These are phyloP conservation scores for Apiotrichum siamense DNA, from an alignment of 1,284 basidiomycete genomes.

Conservation along the genomic window DNA sequence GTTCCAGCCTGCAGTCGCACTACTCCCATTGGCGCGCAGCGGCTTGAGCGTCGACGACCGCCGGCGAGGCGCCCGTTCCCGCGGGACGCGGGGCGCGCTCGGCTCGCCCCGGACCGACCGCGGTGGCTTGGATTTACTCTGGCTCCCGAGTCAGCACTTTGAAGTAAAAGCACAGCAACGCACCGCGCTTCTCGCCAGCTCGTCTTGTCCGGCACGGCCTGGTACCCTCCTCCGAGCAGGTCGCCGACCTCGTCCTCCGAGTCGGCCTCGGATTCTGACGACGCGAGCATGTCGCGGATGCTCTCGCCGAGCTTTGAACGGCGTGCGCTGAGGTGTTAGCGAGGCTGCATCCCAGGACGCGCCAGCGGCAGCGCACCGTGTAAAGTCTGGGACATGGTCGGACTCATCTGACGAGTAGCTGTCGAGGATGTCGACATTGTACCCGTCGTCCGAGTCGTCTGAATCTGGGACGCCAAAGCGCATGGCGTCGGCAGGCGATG, in stretches of 20 bases:
- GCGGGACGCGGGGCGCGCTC: background rate
- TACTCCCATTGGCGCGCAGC: too few species aligned
- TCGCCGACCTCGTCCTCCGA: constrained; percentile 33
- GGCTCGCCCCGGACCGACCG: background rate
- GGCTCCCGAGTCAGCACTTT: background rate
- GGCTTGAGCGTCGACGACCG: background rate
- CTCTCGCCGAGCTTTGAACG: constrained; percentile 15
- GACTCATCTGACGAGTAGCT: constrained; percentile 11
- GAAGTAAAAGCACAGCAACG: background rate
- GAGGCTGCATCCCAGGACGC: background rate
- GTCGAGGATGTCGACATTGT: constrained; percentile 14
- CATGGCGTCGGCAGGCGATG: constrained; percentile 22
- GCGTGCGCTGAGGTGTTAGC: constrained; percentile 2
- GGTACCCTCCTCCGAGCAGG: constrained; percentile 2
- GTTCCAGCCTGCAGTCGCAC: too few species aligned
- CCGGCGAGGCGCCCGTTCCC: constrained; percentile 1
- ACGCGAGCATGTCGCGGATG: constrained; percentile 23
- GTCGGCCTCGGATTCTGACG: constrained; percentile 20
- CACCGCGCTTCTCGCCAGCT: constrained; percentile 15
- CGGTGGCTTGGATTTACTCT: background rate
- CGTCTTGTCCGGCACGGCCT: background rate
- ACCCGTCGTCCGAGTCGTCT: constrained; percentile 21
- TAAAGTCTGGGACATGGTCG: constrained; percentile 7
- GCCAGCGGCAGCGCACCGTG: background rate
- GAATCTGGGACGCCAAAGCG: constrained; percentile 28